phyloP scores from a whole-genome alignment of 768 basidiomycete genomes.

The Obba rivulosa region DNA sequence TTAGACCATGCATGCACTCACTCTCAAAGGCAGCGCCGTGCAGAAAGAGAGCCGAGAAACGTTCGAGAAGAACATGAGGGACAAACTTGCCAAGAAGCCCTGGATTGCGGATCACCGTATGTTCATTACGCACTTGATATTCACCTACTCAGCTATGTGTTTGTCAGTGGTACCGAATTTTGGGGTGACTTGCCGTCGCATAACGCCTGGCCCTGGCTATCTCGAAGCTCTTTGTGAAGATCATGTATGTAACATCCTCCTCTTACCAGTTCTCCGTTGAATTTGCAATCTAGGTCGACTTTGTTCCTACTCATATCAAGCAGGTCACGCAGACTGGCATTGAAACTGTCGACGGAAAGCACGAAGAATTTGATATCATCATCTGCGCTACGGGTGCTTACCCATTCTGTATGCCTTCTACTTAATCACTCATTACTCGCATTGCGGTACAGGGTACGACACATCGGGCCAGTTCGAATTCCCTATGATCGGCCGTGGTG shows the following conservation, averaged over 20 bases:
- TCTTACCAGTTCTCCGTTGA: background rate
- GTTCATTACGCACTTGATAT: conserved; percentile 9
- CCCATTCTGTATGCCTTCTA: background rate
- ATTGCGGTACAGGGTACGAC: conserved; percentile 40
- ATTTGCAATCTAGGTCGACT: conserved; percentile 38
- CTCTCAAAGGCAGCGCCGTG: conserved; percentile 2
- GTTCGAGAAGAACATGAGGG: conserved; percentile 41
- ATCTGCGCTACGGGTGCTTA: conserved; percentile 54
- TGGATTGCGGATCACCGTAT: conserved; percentile 53
- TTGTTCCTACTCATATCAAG: conserved; percentile 44
- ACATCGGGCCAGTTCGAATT: conserved; percentile 43
- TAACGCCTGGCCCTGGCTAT: conserved; percentile 65
- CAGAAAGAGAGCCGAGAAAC: conserved; percentile 20
- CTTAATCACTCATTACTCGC: background rate
- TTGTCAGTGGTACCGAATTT: conserved; percentile 51
- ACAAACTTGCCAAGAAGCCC: conserved; percentile 48
- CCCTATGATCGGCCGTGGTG: conserved; percentile 47
- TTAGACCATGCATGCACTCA: background rate
- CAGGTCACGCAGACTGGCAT: conserved; percentile 51
- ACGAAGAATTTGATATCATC: conserved; percentile 51
- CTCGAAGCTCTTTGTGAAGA: conserved; percentile 58
- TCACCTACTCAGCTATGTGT: background rate
- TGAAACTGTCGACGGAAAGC: conserved; percentile 47
- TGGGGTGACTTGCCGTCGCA: conserved; percentile 49
- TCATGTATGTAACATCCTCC: conserved; percentile 35